These are phyloP conservation scores for Penicillium coprophilum DNA, from an alignment of 495 filamentous ascomycete genomes.

Conservation along the genomic window DNA sequence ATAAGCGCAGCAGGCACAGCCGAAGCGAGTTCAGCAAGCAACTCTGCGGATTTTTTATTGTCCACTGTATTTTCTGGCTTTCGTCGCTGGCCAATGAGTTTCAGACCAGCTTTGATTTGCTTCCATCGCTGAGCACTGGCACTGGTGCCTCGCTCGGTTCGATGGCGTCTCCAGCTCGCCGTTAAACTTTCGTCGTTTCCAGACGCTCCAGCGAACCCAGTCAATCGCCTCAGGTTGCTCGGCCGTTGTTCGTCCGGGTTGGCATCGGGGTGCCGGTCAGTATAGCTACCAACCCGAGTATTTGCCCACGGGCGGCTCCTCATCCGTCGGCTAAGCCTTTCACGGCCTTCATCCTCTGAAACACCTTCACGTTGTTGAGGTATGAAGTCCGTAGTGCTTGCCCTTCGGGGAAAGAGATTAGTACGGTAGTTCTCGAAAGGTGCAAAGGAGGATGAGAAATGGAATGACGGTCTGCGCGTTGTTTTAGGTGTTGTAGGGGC, in stretches of 20 bases:
- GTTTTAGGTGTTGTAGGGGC: conserved; percentile 62
- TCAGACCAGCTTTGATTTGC: conserved; percentile 79
- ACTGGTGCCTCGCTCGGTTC: conserved; percentile 63
- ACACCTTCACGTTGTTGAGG: conserved; percentile 68
- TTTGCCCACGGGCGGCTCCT: conserved; percentile 54
- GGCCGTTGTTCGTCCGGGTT: conserved; percentile 58
- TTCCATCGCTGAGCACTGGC: conserved; percentile 83
- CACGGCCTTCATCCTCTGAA: conserved; percentile 87
- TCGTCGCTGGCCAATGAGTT: conserved; percentile 72
- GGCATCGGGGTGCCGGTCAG: conserved; percentile 41
- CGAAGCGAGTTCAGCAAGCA: conserved; percentile 92
- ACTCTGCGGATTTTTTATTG: conserved; percentile 90
- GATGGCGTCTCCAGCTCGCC: conserved; percentile 54
- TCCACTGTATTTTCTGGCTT: conserved; percentile 83
- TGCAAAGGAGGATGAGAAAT: conserved; percentile 48
- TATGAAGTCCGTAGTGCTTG: conserved; percentile 65
- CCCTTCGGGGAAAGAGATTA: conserved; percentile 61
- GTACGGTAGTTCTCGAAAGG: conserved; percentile 49
- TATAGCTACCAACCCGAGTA: conserved; percentile 56
- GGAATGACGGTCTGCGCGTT: conserved; percentile 43
- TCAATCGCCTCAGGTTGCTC: conserved; percentile 72
- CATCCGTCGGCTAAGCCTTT: conserved; percentile 62
- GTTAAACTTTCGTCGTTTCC: conserved; percentile 53
- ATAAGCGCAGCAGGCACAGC: conserved; percentile 90
- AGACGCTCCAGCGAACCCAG: conserved; percentile 62